Conservation (phyloP, 2,329 filamentous ascomycete genomes). For the Paracoccidioides brasiliensis region DNA sequence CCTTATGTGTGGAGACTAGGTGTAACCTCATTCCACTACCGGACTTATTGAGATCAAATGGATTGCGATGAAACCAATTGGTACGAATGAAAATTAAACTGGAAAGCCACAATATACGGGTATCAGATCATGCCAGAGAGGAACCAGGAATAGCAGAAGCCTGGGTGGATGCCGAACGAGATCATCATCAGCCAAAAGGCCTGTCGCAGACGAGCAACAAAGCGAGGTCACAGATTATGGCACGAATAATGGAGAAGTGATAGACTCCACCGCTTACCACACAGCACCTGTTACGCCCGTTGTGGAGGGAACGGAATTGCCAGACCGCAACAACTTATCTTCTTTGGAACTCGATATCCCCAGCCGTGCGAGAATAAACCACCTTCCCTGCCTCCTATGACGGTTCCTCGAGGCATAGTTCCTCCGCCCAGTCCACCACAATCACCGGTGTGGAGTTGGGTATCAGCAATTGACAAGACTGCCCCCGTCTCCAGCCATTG, state of each 20-base stretch:
- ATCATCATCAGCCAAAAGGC: neutral
- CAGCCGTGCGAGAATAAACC: conserved; percentile 1
- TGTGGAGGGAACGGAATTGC: conserved; percentile 11
- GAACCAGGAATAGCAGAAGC: neutral
- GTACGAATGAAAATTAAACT: neutral
- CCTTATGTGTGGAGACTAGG: neutral
- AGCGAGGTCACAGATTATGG: neutral
- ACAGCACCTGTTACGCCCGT: neutral
- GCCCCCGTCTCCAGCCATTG: neutral
- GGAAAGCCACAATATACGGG: neutral
- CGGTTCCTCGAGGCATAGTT: neutral
- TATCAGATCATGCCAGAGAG: neutral
- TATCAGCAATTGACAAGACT: neutral
- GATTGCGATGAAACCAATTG: neutral
- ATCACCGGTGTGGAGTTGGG: neutral
- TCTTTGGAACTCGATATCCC: conserved; percentile 3
- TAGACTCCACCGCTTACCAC: neutral
- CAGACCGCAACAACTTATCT: conserved; percentile 21
- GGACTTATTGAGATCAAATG: neutral
- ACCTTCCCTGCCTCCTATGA: neutral
- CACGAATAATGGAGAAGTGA: neutral
- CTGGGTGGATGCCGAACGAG: neutral
- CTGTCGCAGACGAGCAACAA: neutral
- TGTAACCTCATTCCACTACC: conserved; percentile 4
- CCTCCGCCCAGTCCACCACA: neutral